Evolutionary conservation across 2,329 filamentous ascomycete genomes (phyloP).

Genomic region (Fusarium anguioides): DNA sequence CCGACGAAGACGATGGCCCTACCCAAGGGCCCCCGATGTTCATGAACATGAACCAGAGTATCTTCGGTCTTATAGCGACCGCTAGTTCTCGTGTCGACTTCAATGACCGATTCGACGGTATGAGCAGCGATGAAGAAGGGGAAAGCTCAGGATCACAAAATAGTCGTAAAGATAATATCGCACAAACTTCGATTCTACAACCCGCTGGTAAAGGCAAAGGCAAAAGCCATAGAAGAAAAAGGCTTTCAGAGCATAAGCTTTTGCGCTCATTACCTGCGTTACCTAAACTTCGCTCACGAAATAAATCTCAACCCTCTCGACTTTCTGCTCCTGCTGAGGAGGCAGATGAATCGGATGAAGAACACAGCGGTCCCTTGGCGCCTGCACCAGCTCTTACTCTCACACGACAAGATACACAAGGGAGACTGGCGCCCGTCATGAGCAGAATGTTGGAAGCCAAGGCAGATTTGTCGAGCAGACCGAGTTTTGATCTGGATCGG

Average conservation of each 20-base stretch:
- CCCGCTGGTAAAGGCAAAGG: conserved; percentile 49
- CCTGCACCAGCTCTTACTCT: conserved; percentile 41
- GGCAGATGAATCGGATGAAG: conserved; percentile 45
- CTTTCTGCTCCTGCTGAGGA: conserved; percentile 53
- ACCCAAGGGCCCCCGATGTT: conserved; percentile 61
- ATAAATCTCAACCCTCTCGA: conserved; percentile 56
- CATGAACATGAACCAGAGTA: conserved; percentile 90
- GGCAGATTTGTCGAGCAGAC: conserved; percentile 69
- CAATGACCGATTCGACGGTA: conserved; percentile 79
- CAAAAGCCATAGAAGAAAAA: conserved; percentile 63
- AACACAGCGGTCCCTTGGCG: conserved; percentile 41
- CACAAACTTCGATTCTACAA: conserved; percentile 57
- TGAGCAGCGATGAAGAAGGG: conserved; percentile 86
- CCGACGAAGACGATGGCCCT: conserved; percentile 60
- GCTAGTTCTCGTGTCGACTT: conserved; percentile 87
- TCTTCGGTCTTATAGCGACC: conserved; percentile 92
- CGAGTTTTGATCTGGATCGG: conserved; percentile 67
- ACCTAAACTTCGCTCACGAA: conserved; percentile 58
- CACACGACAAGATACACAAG: conserved; percentile 50
- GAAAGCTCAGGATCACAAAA: conserved; percentile 61
- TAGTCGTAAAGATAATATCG: conserved; percentile 54
- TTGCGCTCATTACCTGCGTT: conserved; percentile 73
- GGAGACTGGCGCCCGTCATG: conserved; percentile 75
- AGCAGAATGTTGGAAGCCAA: conserved; percentile 81
- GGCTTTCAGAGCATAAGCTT: conserved; percentile 73